Conservation (phyloP, 805 yeast genomes). For the Metschnikowia matae region DNA sequence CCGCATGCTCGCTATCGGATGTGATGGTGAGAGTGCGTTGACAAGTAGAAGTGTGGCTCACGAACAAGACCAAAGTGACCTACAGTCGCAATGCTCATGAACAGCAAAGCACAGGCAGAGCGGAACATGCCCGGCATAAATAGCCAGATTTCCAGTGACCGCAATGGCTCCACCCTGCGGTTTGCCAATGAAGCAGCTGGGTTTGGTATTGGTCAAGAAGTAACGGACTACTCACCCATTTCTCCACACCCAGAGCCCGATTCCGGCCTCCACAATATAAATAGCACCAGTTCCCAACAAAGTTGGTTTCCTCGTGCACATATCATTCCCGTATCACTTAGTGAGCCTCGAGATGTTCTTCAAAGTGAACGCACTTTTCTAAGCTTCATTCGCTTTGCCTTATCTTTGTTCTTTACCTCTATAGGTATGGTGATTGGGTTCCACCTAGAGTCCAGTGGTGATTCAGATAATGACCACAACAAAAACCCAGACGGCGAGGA, state of each 20-base stretch:
- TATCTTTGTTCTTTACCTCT: slow-evolving; percentile 43
- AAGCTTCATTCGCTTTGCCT: slow-evolving; percentile 45
- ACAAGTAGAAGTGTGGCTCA: background rate
- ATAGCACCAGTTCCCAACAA: background rate
- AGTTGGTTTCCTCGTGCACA: slow-evolving; percentile 13
- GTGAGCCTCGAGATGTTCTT: slow-evolving; percentile 51
- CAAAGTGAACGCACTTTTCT: slow-evolving; percentile 53
- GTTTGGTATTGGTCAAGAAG: too few relatives aligned
- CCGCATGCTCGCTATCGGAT: background rate
- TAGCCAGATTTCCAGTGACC: background rate
- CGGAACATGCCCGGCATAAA: background rate
- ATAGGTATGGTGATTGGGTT: slow-evolving; percentile 45
- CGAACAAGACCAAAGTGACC: background rate
- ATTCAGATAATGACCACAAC: background rate
- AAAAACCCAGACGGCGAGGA: background rate
- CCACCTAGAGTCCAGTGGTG: slow-evolving; percentile 32
- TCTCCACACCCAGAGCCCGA: background rate
- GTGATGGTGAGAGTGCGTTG: background rate
- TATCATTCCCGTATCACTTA: slow-evolving; percentile 12
- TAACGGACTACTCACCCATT: background rate
- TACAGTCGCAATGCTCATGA: background rate
- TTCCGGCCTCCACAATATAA: background rate
- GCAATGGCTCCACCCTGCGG: background rate
- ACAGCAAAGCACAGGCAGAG: background rate
- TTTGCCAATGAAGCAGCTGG: background rate